Conservation (phyloP, 2,329 filamentous ascomycete species). For the Triangularia setosa region DNA sequence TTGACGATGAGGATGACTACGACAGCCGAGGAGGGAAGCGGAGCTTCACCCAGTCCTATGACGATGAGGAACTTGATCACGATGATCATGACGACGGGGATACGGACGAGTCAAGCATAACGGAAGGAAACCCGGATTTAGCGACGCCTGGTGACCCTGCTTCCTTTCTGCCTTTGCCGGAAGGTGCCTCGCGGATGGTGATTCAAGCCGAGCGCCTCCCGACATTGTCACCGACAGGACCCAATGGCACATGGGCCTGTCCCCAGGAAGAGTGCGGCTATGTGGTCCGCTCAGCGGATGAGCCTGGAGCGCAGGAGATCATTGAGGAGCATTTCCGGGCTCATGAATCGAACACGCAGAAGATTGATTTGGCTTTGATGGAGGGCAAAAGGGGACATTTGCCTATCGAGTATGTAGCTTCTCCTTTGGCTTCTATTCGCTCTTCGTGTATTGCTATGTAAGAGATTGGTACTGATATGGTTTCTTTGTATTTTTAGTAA, state of each 20-base stretch:
- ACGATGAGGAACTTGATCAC: slow-evolving; percentile 32
- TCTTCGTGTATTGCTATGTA: not conserved
- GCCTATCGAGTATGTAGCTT: slow-evolving; percentile 51
- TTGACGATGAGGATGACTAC: slow-evolving; percentile 36
- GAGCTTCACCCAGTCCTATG: slow-evolving; percentile 33
- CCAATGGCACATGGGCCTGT: slow-evolving; percentile 64
- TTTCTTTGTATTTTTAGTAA: not conserved
- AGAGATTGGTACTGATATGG: not conserved
- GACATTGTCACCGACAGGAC: slow-evolving; percentile 47
- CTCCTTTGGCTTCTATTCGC: slow-evolving; percentile 2
- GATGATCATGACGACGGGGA: slow-evolving; percentile 17
- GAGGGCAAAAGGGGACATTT: slow-evolving; percentile 51
- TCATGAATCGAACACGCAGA: slow-evolving; percentile 54
- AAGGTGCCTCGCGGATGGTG: slow-evolving; percentile 39
- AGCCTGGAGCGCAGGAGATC: slow-evolving; percentile 49
- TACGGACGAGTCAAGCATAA: not conserved
- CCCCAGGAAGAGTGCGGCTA: slow-evolving; percentile 60
- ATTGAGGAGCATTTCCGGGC: slow-evolving; percentile 59
- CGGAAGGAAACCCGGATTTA: not conserved
- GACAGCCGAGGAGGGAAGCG: slow-evolving; percentile 29
- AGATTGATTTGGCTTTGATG: slow-evolving; percentile 50
- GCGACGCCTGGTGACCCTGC: not conserved
- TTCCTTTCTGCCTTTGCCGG: slow-evolving; percentile 18
- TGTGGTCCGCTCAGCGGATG: slow-evolving; percentile 59
- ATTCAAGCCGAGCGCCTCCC: slow-evolving; percentile 49